Conservation (phyloP, 2,329 filamentous ascomycete genomes). For the Xylariaceae sp. region DNA sequence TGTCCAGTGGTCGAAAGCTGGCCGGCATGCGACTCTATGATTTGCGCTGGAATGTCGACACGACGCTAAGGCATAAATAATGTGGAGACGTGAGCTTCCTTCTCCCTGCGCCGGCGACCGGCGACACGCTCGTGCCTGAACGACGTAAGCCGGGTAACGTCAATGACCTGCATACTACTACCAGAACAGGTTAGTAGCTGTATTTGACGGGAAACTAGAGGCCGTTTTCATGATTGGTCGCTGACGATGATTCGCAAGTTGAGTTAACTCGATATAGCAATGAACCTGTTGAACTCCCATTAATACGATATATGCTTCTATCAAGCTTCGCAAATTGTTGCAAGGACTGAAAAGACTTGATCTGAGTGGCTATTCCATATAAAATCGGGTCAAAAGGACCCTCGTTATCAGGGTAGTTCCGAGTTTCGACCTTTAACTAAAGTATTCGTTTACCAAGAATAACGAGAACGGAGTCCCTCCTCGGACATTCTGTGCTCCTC, state of each 20-base stretch:
- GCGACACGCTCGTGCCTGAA: too few species aligned
- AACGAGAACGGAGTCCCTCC: neutral
- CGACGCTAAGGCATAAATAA: neutral
- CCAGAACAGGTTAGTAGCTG: too few species aligned
- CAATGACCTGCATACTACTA: too few species aligned
- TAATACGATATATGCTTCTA: neutral
- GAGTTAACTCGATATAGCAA: too few species aligned
- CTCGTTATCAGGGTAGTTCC: neutral
- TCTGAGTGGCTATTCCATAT: neutral
- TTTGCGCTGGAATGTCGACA: neutral
- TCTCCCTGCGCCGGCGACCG: too few species aligned
- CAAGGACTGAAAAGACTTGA: neutral
- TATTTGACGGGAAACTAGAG: too few species aligned
- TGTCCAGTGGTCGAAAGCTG: neutral
- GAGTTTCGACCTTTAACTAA: neutral
- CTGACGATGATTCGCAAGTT: too few species aligned
- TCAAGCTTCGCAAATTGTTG: neutral
- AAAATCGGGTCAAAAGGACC: neutral
- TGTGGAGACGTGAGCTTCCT: too few species aligned
- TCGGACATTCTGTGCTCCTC: neutral
- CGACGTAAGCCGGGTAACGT: too few species aligned
- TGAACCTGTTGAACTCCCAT: too few species aligned
- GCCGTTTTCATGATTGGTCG: too few species aligned
- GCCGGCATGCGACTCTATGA: neutral
- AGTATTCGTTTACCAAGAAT: neutral